Evolutionary conservation across 2,329 filamentous ascomycete species (phyloP), one percentile per base, ranked within the genome.

Genomic region (Pseudogymnoascus verrucosus): DNA sequence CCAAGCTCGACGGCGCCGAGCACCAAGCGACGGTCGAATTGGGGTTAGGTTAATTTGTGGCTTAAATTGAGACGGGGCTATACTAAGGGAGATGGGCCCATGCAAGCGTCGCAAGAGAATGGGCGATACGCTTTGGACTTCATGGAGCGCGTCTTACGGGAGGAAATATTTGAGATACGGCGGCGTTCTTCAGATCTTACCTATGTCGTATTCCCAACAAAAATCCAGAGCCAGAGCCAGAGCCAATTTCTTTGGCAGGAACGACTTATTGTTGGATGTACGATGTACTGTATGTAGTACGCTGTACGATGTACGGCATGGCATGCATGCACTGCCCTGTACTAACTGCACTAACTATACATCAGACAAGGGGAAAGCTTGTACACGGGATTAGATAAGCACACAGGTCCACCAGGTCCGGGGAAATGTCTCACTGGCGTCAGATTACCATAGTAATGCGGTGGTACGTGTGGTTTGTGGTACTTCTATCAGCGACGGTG

Each of bases 311-410:
- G 44, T 54, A 31, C 26, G 26, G 47, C 26, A 54, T 19, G 26
- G 47, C 8, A 26, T 54, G 47, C n/a, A 54, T 54, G 47, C 47
- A 54, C 47, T 28, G 44, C 44, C 23, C 44, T 51, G 47, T 31
- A 12, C 16, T 40, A 40, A 16, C 44, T 54, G 10, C 10, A 34
- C 31, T 34, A 31, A 31, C 28, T 31, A 31, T 54, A 54, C 47
- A 31, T 54, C 47, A 54, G 47, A 54, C 47, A 54, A 54, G 47
- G 47, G 47, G 47, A 54, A 54, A 54, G 47, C 47, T 54, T 54
- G 47, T 54, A 54, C 47, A 31, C 47, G 7, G 7, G 47, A 28
- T 54, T 54, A 54, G 31, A 26, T 54, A 54, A 54, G 47, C 47
- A 28, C 23, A 31, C 28, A 31, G 28, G 28, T 31, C 28, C 28